Base-by-base conservation (phyloP, 2,329 filamentous ascomycete species). In the Beauveria sp. region DNA sequence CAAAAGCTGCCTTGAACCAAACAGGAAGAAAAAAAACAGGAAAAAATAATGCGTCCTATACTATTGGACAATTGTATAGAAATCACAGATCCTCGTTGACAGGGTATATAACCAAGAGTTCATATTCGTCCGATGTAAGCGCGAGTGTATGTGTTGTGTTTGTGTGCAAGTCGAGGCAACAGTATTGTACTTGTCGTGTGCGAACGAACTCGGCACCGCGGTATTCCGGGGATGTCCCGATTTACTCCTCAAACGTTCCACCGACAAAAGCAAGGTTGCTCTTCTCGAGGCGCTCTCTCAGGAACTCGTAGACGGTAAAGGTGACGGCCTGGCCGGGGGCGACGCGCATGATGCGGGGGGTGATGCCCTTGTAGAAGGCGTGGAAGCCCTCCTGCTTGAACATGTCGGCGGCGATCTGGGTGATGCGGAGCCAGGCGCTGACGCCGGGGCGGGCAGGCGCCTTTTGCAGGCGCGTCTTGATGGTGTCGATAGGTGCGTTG, bases 361-460 rank as follows among this genome's bases (percentile, higher is more conserved):
- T 99, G 76, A 99, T 99, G 70, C 95, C 95, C 83, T 98, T 98
- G 82, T 96, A 99, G 78, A 99, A 99, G 53, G 95, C 95, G 69
- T 91, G 88, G 68, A 93, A 81, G 42, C 95, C 95, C 78, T 99
- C 95, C 79, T 96, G 90, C 87, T 86, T 90, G 79, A 93, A 93
- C 90, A 93, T 95, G 66, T 93, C 89, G 61, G 77, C 82, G 57
- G 90, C 87, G 69, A 99, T 99, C 46, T 77, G 74, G 34, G 84
- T 80, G 68, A 99, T 97, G 64, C 95, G 82, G 63, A 84, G 83
- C 68, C 96, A 75, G 14, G 95, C 93, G 52, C 87, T 90, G 71
- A 93, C 88, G 18, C 93, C 93, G 5, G 87, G 83, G 75, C 89
- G 83, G 3, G 90, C 92, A 0, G 91, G 91, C 57, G 87, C 95